phyloP scores from a whole-genome alignment of 208 protist species.

The Phytomonas francai region DNA sequence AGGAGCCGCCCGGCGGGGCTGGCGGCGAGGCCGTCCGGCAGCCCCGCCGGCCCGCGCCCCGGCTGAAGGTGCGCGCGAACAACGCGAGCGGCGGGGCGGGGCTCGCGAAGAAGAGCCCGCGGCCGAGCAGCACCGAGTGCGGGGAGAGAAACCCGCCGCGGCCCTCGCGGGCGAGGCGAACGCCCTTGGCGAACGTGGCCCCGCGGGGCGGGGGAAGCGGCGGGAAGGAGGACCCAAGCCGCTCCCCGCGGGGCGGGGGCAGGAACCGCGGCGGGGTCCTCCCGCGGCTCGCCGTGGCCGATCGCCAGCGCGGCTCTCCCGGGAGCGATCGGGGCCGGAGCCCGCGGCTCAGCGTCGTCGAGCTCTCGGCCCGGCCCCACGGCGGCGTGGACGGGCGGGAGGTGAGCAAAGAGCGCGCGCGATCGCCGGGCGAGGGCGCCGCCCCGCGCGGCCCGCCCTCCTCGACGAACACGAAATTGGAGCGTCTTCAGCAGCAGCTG shows the following conservation, averaged over 20 bases:
- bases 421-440: neutral
- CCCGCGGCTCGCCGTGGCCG: neutral
- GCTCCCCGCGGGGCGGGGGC: neutral
- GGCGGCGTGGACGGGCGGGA: neutral
- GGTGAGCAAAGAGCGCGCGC: constrained; percentile 15
- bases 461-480: neutral
- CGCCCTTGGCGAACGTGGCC: neutral
- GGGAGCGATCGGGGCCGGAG: neutral
- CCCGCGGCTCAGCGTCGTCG: neutral
- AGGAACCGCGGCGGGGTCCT: neutral
- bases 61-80: neutral
- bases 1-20: neutral
- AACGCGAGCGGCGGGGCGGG: neutral
- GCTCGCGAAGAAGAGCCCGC: neutral
- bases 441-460: neutral
- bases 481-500: constrained; percentile 1
- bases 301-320: neutral
- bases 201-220: too few relatives aligned
- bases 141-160: neutral
- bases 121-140: neutral
- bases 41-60: too few relatives aligned
- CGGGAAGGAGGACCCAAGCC: neutral
- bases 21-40: neutral
- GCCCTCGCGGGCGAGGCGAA: neutral
- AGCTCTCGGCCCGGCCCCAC: neutral